Evolutionary conservation across 148 eudicot genomes (phyloP).

Genomic region (Linanthus parryae): DNA sequence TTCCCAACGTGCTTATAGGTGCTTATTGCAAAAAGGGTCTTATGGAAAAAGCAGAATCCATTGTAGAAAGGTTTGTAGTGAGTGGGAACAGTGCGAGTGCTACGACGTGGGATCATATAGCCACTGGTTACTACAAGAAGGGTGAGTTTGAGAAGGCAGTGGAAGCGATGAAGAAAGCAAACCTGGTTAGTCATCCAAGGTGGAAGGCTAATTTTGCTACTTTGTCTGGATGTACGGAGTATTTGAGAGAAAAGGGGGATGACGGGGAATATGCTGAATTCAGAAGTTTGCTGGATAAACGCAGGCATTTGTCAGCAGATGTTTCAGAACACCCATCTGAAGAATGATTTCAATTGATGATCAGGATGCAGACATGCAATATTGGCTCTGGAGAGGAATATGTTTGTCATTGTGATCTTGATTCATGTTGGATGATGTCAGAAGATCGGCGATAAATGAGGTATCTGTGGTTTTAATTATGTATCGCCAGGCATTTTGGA

Average conservation of each 20-base stretch:
- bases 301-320: too few relatives aligned
- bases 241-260: conserved; percentile 25
- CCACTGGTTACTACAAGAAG: conserved; percentile 21
- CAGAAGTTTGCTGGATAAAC: conserved; percentile 2
- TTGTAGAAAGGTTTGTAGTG: conserved; percentile 11
- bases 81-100: conserved; percentile 17
- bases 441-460: too few relatives aligned
- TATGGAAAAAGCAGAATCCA: conserved; percentile 25
- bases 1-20: conserved; percentile 25
- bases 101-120: conserved; percentile 29
- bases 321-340: too few relatives aligned
- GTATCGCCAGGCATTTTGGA: too few relatives aligned
- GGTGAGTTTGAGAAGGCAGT: conserved; percentile 31
- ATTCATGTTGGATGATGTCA: too few relatives aligned
- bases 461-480: too few relatives aligned
- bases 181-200: conserved; percentile 5
- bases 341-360: too few relatives aligned
- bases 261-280: conserved; percentile 8
- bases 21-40: conserved; percentile 33
- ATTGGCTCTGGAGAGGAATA: too few relatives aligned
- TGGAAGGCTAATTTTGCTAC: conserved; percentile 10
- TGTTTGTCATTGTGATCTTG: too few relatives aligned
- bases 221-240: conserved; percentile 24
- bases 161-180: conserved; percentile 24
- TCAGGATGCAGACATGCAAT: too few relatives aligned